Evolutionary conservation across 768 basidiomycete species (phyloP), one percentile per base, ranked within the genome.

Genomic region (Pluteus cervinus): DNA sequence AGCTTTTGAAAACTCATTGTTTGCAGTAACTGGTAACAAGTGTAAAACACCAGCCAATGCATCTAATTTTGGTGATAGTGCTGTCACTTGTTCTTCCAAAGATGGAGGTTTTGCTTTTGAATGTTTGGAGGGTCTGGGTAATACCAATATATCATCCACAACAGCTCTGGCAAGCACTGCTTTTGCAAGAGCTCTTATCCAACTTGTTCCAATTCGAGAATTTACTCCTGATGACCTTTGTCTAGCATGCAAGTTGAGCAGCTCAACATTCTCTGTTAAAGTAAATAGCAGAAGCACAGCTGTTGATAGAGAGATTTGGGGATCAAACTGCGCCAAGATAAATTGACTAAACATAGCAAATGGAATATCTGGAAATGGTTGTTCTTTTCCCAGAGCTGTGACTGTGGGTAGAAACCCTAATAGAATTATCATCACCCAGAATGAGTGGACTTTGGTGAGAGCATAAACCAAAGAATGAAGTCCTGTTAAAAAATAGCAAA

Each of bases 261-360:
- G 33, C 15, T 35, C 20, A 35, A 35, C 33, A 35, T 35, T 35
- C 33, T 35, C 33, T 6, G 18, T 35, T 6, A 22, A 23, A 6
- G 33, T 35, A 5, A 35, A 14, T 5, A 35, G 12, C 8, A 22
- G 3, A 21, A 35, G 22, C 18, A 35, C n/a, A 3, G 16, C 33
- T 3, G 18, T 22, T 35, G 33, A 3, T 14, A 35, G 25, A 5
- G 33, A 23, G 4, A 35, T 22, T 22, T 4, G 11, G 20, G 3
- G 6, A 22, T 22, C 18, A 22, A 35, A 35, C 14, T 20, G 5
- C 9, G 7, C 25, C 21, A 23, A 12, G 4, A 35, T 22, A 35
- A 35, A 35, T 12, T 35, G 10, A 12, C 18, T 35, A 24, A 35
- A 35, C 4, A 35, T 15, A 21, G 22, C 12, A 12, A 35, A 35